A percentile compares a stretch with the other conserved stretches of the same genome.
These are phyloP conservation scores for Mycena galericulata DNA, from an alignment of 768 basidiomycete genomes.

Conservation along the genomic window DNA sequence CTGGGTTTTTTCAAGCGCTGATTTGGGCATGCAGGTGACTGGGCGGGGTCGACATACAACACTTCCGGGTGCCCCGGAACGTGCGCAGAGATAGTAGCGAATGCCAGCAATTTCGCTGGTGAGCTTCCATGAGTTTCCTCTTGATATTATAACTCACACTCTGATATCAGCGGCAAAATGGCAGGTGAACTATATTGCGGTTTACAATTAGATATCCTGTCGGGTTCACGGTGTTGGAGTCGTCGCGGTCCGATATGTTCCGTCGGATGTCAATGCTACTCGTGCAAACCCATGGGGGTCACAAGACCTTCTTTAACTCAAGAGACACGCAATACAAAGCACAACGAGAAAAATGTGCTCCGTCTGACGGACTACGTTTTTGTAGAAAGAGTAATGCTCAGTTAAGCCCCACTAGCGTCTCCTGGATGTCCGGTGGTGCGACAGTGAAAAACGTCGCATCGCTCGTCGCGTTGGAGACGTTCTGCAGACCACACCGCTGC, in stretches of 20 bases:
- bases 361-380: constrained; percentile 43
- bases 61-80: constrained; percentile 49
- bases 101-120: constrained; percentile 63
- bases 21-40: constrained; percentile 17
- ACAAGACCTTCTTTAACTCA: too few relatives aligned
- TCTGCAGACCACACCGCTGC: constrained; percentile 47
- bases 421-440: constrained; percentile 20
- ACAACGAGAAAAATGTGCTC: too few relatives aligned
- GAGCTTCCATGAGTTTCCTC: constrained; percentile 31
- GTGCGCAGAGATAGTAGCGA: constrained; percentile 53
- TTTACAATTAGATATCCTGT: constrained; percentile 28
- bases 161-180: constrained; percentile 54
- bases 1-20: too few relatives aligned
- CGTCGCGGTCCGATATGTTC: too few relatives aligned
- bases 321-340: too few relatives aligned
- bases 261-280: too few relatives aligned
- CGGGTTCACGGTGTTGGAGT: not conserved
- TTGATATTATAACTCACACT: not conserved
- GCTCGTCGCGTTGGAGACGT: constrained; percentile 41
- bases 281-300: too few relatives aligned
- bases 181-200: constrained; percentile 58
- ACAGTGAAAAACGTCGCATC: constrained; percentile 41
- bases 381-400: not conserved
- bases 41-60: constrained; percentile 25
- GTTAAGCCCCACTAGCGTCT: constrained; percentile 25